Base-by-base conservation (phyloP, 495 filamentous ascomycete species). In the Penicillium soppii region DNA sequence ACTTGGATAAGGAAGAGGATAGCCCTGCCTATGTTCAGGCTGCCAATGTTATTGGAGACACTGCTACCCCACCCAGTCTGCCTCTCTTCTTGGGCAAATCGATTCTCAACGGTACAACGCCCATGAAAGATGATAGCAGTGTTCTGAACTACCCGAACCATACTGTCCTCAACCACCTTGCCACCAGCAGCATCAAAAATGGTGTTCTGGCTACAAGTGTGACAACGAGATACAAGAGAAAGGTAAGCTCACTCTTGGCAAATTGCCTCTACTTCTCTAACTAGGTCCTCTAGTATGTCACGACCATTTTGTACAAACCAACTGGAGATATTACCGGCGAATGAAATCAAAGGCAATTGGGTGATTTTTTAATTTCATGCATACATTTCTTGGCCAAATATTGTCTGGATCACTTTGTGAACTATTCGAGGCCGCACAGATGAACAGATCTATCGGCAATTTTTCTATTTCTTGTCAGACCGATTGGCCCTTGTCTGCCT, bases 151-250 rank as follows among this genome's bases (percentile, higher is more conserved):
- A 96, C 75, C 94, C 94, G 12, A 98, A 97, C 58, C 94, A 98
- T 56, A 96, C 94, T 2, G 90, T 98, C 21, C 71, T 98, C 56
- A 98, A 98, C 57, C 94, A 98, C 67, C 74, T 98, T 39, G 92
- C 92, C n/a, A 98, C 94, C 4, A 96, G 91, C 75, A 96, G 91
- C 69, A 98, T 98, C 69, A 97, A 96, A 71, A 89, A 95, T 51
- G 88, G 89, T 47, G 88, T 97, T 22, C 78, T 98, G 52, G 94
- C 95, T n/a, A 94, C 95, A 3, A 96, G 91, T 63, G 94, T 90
- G 15, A 98, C 94, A 13, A 98, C 95, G 16, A 81, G 94, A 71
- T 97, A 97, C 69, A 92, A 90, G 76, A 86, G 85, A 66, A 98
- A 98, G 86, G 94, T 95, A 74, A 56, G 73, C 19, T 33, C 3